Evolutionary conservation across 257 asterid species (phyloP).

Genomic region (Gentiana dahurica): DNA sequence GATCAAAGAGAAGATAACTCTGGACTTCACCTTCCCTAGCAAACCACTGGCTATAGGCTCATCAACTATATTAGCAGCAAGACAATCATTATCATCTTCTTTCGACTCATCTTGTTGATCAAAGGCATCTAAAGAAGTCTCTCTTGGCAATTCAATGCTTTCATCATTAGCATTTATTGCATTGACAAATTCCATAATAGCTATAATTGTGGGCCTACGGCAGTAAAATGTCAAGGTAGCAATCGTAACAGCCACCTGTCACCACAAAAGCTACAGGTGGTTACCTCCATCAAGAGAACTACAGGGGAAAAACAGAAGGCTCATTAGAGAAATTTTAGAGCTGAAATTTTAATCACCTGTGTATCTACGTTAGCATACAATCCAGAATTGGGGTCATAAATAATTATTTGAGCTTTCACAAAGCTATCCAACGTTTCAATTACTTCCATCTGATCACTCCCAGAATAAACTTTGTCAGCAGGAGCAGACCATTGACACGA

Average conservation of each 20-base stretch:
- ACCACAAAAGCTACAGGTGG: slow-evolving; percentile 1
- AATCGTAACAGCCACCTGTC: slow-evolving; percentile 82
- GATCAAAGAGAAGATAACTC: slow-evolving; percentile 60
- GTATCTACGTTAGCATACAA: slow-evolving; percentile 58
- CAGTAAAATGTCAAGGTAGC: slow-evolving; percentile 90
- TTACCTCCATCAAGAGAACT: neutral
- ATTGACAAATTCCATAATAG: slow-evolving; percentile 69
- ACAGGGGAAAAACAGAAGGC: neutral
- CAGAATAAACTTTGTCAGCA: slow-evolving; percentile 28
- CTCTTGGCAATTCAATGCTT: slow-evolving; percentile 34
- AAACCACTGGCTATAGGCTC: slow-evolving; percentile 66
- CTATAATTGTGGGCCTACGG: slow-evolving; percentile 84
- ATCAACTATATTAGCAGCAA: slow-evolving; percentile 42
- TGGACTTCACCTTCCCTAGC: slow-evolving; percentile 88
- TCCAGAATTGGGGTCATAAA: slow-evolving; percentile 67
- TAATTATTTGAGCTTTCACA: slow-evolving; percentile 82
- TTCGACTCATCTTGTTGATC: slow-evolving; percentile 24
- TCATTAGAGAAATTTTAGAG: slow-evolving; percentile 10
- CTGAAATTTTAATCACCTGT: slow-evolving; percentile 36
- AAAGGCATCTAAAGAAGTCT: slow-evolving; percentile 39
- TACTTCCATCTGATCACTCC: slow-evolving; percentile 34
- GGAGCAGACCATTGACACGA: slow-evolving; percentile 70
- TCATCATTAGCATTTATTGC: slow-evolving; percentile 52
- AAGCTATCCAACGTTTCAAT: slow-evolving; percentile 64
- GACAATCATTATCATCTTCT: slow-evolving; percentile 28